phyloP scores from a whole-genome alignment of 192 early-diverging fungal species.

The Backusella sp. region DNA sequence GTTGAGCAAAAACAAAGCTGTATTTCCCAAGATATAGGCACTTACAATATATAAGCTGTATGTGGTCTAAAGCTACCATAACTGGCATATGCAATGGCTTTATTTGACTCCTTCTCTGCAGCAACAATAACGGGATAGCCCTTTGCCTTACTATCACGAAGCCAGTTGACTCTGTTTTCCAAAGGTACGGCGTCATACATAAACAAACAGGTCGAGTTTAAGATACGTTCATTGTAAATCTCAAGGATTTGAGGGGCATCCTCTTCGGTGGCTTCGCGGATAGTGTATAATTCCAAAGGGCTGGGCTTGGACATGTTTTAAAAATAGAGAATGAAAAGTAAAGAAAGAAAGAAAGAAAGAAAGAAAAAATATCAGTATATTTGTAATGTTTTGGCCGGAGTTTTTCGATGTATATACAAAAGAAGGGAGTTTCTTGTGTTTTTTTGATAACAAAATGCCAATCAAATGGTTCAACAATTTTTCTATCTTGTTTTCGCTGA shows the following conservation, averaged over 20 bases:
- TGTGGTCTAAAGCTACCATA: constrained; percentile 23
- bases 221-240: constrained; percentile 51
- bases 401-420: no score
- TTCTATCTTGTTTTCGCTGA: no score
- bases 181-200: constrained; percentile 41
- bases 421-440: no score
- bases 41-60: constrained; percentile 20
- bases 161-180: constrained; percentile 41
- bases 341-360: no score
- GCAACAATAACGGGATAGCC: constrained; percentile 52
- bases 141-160: constrained; percentile 31
- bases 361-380: no score
- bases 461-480: no score
- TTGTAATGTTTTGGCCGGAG: no score
- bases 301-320: constrained; percentile 5
- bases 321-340: no score
- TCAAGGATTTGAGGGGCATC: constrained; percentile 40
- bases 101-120: constrained; percentile 21
- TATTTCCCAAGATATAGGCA: no score
- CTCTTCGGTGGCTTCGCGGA: constrained; percentile 39
- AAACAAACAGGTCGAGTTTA: constrained; percentile 40
- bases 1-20: neutral
- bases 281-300: constrained; percentile 31
- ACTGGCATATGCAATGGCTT: constrained; percentile 25
- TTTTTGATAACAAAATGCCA: no score